Evolutionary conservation across 2,329 filamentous ascomycete genomes (phyloP).

Genomic region (Fusarium begoniae): DNA sequence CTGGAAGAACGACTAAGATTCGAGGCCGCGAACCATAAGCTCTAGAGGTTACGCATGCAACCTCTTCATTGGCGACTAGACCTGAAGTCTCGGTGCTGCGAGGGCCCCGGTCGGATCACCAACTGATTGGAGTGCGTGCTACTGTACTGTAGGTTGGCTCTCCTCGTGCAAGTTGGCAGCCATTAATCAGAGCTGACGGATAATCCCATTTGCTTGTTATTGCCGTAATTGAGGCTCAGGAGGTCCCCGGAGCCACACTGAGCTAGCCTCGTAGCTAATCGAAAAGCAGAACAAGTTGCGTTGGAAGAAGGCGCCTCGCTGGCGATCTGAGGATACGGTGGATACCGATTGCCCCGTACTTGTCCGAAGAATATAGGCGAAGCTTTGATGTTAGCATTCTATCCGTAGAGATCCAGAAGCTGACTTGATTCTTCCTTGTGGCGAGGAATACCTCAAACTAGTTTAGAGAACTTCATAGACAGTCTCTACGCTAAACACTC

Average conservation of each 20-base stretch:
- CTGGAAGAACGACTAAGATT: conserved; percentile 31
- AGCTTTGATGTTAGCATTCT: neutral
- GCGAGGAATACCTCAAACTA: neutral
- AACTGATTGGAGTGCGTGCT: conserved; percentile 5
- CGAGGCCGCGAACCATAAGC: conserved; percentile 33
- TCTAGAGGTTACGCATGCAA: conserved; percentile 13
- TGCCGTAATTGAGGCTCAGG: conserved; percentile 31
- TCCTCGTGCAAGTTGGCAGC: neutral
- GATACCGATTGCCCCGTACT: neutral
- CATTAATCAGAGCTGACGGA: conserved; percentile 31
- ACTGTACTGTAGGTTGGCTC: neutral
- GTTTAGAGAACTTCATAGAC: neutral
- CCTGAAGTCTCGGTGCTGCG: conserved; percentile 15
- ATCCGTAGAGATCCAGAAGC: neutral
- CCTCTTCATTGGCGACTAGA: conserved; percentile 24
- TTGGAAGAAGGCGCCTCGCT: neutral
- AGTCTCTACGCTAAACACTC: neutral
- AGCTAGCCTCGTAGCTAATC: conserved; percentile 24
- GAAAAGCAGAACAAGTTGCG: conserved; percentile 11
- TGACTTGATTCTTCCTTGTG: neutral
- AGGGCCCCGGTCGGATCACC: conserved; percentile 33
- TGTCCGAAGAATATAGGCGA: neutral
- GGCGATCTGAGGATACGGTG: conserved; percentile 4
- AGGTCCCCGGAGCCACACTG: conserved; percentile 1
- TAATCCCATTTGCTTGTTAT: conserved; percentile 12